Base-by-base conservation (phyloP, 352 stramenopile genomes). In the Phytophthora fragariae region DNA sequence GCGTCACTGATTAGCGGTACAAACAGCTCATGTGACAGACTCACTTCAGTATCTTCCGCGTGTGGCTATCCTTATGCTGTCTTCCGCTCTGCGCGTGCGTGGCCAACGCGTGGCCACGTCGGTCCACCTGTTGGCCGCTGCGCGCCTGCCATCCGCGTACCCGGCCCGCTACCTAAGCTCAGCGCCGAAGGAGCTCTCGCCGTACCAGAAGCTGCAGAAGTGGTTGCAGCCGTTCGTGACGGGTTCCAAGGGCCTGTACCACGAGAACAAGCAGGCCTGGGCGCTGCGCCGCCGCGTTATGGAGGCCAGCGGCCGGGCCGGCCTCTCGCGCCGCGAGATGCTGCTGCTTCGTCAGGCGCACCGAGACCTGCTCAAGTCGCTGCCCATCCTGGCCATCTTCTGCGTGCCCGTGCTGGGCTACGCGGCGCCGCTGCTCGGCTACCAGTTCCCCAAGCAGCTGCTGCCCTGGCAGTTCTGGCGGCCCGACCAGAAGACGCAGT, bases 391-490 rank as follows among this genome's bases (percentile, higher is more conserved):
- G 29, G 67, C 76, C 49, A 91, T 94, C 74, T 96, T 96, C 58
- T 81, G 75, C 44, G 80, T 96, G 46, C 90, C 90, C 17, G 44
- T 90, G 1, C 47, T 92, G 35, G 90, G 90, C 39, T 94, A 96
- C 73, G 77, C 81, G 17, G 90, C 88, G 39, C 90, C 90, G 8
- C 54, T 96, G 29, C 60, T 96, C 35, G 90, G 88, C 39, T 96
- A 94, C 70, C 84, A 93, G 66, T 96, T 94, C 70, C 90, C 88
- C 17, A 96, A 95, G 78, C 87, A 92, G 57, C 49, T 94, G 24
- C 72, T 96, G 58, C 88, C 90, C 8, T 94, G 86, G 86, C 90
- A 96, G 73, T 96, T 96, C 76, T 96, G 90, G 90, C 81, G 88
- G 7, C 76, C 88, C 1, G 87, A 92, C 17, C 88, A 96, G 57